Base-by-base conservation (phyloP, 441 rosid genomes). In the Pelargonium australe region DNA sequence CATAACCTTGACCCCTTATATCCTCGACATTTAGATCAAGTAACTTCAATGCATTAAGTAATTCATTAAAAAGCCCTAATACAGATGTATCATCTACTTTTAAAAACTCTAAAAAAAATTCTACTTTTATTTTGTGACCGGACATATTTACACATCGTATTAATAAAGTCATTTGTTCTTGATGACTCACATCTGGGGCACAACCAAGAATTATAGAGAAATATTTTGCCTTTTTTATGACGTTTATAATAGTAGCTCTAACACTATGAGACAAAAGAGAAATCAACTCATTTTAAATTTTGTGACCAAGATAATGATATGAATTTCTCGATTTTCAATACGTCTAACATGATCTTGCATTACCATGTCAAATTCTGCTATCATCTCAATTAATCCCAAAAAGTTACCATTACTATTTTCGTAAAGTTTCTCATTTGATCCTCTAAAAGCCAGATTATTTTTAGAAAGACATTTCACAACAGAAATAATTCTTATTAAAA, bases 231-330 rank as follows among this genome's bases (percentile, higher is more conserved):
- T 19, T 4, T 16, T 17, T 47, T 0, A 47, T 9, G 12, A 1
- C 7, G 3, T 47, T 13, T 9, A 47, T 3, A 13, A 47, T 47
- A 9, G 12, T 11, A 9, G 2, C 11, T 47, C 3, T 47, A 13
- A 47, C 0, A 10, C 14, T 13, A 47, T 13, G 13, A 9, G 13
- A 10, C 14, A 47, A 13, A 9, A 47, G 0, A 9, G 9, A 7
- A 14, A 57, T 57, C 2, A 57, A 16, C 10, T 57, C 11, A 14
- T 55, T 55, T 14, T 55, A 16, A 55, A 16, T 55, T 55, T 55
- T 55, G 20, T 55, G 61, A 55, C 61, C n/a, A 55, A 55, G 61
- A 55, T 55, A 17, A 55, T 55, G 20, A 17, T 55, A 55, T 17
- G 61, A 55, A 55, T 17, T 55, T 55, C 61, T 0, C n/a, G 6